Evolutionary conservation across 305 asterid genomes (phyloP).

Genomic region (Rubia balearica): DNA sequence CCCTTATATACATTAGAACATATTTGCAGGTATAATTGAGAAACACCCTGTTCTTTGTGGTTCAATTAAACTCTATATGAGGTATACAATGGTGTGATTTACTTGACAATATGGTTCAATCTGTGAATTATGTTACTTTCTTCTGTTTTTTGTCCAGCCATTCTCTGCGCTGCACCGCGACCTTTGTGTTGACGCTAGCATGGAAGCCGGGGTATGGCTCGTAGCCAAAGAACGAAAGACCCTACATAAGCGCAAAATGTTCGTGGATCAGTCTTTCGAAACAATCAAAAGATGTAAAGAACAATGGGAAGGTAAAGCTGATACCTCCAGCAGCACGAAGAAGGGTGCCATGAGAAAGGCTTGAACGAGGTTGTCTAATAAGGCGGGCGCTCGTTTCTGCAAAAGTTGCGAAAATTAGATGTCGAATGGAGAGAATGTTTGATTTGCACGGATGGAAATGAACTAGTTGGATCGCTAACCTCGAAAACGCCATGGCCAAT

Average conservation of each 20-base stretch:
- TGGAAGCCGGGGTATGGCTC: constrained; percentile 87
- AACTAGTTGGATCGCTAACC: constrained; percentile 30
- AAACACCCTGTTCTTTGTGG: not conserved
- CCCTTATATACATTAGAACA: not conserved
- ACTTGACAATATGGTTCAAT: not conserved
- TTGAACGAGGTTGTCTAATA: constrained; percentile 87
- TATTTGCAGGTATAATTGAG: not conserved
- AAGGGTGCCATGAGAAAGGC: constrained; percentile 97
- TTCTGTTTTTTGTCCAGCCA: constrained; percentile 64
- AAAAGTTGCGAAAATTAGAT: constrained; percentile 12
- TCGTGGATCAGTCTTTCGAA: not conserved
- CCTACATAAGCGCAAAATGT: constrained; percentile 30
- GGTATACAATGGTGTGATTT: not conserved
- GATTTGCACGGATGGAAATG: not conserved
- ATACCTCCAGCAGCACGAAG: constrained; percentile 88
- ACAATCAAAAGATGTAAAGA: not conserved
- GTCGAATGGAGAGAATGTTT: not conserved
- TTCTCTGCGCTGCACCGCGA: constrained; percentile 52
- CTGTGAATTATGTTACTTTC: constrained; percentile 34
- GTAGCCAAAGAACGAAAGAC: constrained; percentile 48
- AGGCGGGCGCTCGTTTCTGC: constrained; percentile 97
- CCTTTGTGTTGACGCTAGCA: constrained; percentile 43
- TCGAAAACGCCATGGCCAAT: constrained; percentile 93
- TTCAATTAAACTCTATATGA: not conserved
- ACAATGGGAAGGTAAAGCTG: not conserved